A percentile compares a stretch with the other conserved stretches of the same genome.
Evolutionary conservation across 805 yeast genomes (phyloP).

Genomic region (Kluyveromyces nonfermentans): DNA sequence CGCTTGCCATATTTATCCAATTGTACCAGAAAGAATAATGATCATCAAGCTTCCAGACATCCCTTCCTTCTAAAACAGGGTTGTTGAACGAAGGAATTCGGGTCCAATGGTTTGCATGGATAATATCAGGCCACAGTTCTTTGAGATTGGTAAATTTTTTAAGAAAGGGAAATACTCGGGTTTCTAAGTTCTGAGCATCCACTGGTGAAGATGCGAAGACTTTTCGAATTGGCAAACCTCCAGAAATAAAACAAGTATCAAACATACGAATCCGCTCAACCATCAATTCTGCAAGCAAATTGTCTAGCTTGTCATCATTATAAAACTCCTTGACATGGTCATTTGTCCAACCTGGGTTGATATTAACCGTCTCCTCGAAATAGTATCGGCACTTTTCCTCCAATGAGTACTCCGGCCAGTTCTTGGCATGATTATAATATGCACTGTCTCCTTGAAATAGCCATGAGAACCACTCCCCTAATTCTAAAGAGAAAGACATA

Average conservation of each 20-base stretch:
- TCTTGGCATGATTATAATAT: background rate
- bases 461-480: background rate
- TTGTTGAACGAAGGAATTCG: background rate
- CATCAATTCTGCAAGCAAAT: conserved; percentile 12
- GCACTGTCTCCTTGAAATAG: background rate
- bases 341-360: conserved; percentile 18
- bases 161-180: conserved; percentile 24
- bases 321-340: conserved; percentile 9
- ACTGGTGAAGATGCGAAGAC: conserved; percentile 8
- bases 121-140: conserved; percentile 17
- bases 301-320: conserved; percentile 14
- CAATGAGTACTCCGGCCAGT: background rate
- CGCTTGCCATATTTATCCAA: conserved; percentile 17
- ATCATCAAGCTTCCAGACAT: conserved; percentile 1
- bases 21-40: conserved; percentile 15
- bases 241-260: conserved; percentile 21
- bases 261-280: conserved; percentile 24
- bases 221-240: conserved; percentile 7
- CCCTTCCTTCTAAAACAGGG: conserved; percentile 2
- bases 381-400: conserved; percentile 16
- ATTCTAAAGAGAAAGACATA: background rate
- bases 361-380: conserved; percentile 12
- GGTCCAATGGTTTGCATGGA: conserved; percentile 4
- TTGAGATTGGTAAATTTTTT: conserved; percentile 4
- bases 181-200: conserved; percentile 10